Conservation (phyloP, 306 rosid genomes). For the Vigna unguiculata region DNA sequence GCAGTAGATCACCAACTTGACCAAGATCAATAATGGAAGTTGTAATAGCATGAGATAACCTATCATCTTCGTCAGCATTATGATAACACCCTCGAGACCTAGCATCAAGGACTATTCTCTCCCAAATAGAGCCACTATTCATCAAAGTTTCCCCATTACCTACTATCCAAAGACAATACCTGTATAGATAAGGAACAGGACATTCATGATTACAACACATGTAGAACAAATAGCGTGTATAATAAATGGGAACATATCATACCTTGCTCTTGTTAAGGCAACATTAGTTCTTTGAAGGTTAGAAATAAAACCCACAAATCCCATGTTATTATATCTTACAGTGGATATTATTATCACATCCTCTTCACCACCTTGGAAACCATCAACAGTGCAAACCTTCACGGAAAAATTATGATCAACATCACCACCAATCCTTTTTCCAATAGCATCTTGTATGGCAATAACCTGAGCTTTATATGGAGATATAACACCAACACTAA, state of each 20-base stretch:
- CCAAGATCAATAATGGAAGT: slow-evolving; percentile 51
- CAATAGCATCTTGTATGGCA: slow-evolving; percentile 59
- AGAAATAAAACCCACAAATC: slow-evolving; percentile 61
- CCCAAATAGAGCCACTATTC: slow-evolving; percentile 58
- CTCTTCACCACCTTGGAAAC: slow-evolving; percentile 77
- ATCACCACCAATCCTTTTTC: slow-evolving; percentile 41
- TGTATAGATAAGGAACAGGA: slow-evolving; percentile 35
- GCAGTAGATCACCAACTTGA: slow-evolving; percentile 45
- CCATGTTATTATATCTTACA: slow-evolving; percentile 54
- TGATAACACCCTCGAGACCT: slow-evolving; percentile 52
- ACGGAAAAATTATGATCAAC: slow-evolving; percentile 41
- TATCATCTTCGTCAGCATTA: slow-evolving; percentile 57
- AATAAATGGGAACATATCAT: slow-evolving; percentile 22
- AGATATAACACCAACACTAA: slow-evolving; percentile 70
- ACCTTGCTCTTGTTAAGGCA: slow-evolving; percentile 71
- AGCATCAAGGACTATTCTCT: slow-evolving; percentile 50
- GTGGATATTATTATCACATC: slow-evolving; percentile 62
- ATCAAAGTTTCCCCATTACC: slow-evolving; percentile 59
- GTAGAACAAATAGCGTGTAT: neutral
- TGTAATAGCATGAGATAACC: slow-evolving; percentile 50
- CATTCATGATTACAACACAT: neutral
- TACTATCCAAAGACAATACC: slow-evolving; percentile 69
- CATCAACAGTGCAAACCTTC: slow-evolving; percentile 69
- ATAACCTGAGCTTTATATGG: slow-evolving; percentile 72
- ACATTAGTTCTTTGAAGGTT: slow-evolving; percentile 65